These are phyloP conservation scores for Catharanthus roseus DNA, from an alignment of 257 asterid genomes.

Conservation along the genomic window DNA sequence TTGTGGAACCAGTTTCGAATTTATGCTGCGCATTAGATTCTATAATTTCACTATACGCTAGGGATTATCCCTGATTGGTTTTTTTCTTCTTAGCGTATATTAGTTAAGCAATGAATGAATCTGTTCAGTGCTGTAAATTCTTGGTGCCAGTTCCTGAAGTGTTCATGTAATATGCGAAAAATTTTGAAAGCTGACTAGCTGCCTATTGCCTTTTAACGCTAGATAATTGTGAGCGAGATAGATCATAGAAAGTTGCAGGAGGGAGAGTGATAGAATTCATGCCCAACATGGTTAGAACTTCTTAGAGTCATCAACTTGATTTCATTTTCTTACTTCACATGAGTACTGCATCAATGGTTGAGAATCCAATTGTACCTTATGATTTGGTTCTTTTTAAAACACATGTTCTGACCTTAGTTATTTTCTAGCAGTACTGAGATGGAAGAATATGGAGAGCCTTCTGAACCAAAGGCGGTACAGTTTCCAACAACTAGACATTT, in stretches of 20 bases:
- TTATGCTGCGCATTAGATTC: background rate
- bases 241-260: background rate
- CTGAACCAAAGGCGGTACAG: conserved; percentile 26
- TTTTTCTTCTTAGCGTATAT: background rate
- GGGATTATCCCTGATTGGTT: background rate
- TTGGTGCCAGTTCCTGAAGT: background rate
- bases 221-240: background rate
- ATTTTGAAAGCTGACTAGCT: background rate
- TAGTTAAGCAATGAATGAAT: background rate
- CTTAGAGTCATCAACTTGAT: background rate
- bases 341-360: background rate
- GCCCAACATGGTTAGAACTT: background rate
- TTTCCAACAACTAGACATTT: conserved; percentile 35
- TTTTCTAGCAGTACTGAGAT: conserved; percentile 37
- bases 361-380: background rate
- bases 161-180: background rate
- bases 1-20: background rate
- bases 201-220: background rate
- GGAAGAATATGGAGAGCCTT: conserved; percentile 28
- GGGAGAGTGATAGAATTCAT: background rate
- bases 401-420: conserved; percentile 19
- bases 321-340: background rate
- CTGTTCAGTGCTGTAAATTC: background rate
- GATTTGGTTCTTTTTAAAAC: conserved; percentile 8
- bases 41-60: background rate